phyloP scores from a whole-genome alignment of 2,329 filamentous ascomycete genomes.

The Cladosporium phlei region DNA sequence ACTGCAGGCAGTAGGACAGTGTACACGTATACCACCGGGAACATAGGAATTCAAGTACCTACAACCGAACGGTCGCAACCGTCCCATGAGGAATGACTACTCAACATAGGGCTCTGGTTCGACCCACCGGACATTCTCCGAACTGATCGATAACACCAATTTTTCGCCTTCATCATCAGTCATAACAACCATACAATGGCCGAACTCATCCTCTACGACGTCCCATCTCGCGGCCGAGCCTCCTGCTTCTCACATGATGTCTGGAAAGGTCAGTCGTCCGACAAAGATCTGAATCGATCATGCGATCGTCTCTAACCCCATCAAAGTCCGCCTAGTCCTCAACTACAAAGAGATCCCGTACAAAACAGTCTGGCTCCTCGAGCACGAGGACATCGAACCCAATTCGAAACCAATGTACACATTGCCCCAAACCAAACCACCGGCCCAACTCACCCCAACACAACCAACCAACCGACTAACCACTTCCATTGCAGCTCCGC shows the following conservation, averaged over 20 bases:
- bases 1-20: too few relatives aligned
- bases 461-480: not conserved
- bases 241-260: constrained; percentile 5
- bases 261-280: not conserved
- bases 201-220: constrained; percentile 18
- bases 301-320: constrained; percentile 20
- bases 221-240: constrained; percentile 14
- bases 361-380: constrained; percentile 39
- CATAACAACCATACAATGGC: not conserved
- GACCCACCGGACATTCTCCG: too few relatives aligned
- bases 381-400: constrained; percentile 41
- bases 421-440: not conserved
- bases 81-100: too few relatives aligned
- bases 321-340: constrained; percentile 35
- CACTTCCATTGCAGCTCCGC: constrained; percentile 6
- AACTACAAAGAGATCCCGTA: constrained; percentile 43
- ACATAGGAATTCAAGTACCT: too few relatives aligned
- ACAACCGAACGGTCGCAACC: too few relatives aligned
- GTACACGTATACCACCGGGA: too few relatives aligned
- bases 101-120: too few relatives aligned
- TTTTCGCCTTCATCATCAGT: not conserved
- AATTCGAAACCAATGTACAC: constrained; percentile 37
- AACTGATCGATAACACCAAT: too few relatives aligned
- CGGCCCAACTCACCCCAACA: not conserved
- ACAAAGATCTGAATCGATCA: too few relatives aligned